These are phyloP conservation scores for Aotearoamyces nothofagi DNA, from an alignment of 2,329 filamentous ascomycete species.

Conservation along the genomic window DNA sequence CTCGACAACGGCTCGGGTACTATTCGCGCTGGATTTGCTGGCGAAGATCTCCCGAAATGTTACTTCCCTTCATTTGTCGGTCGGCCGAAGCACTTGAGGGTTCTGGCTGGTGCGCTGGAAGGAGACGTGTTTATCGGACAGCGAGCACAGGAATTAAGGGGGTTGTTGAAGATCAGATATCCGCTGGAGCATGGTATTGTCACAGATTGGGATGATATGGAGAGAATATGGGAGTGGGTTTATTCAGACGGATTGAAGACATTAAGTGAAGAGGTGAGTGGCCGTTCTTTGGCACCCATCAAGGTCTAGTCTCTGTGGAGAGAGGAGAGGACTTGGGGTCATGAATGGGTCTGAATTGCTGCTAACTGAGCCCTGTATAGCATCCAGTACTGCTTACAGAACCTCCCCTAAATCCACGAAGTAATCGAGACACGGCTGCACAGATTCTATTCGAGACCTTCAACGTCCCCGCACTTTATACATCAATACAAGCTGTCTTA, in stretches of 20 bases:
- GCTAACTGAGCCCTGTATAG: conserved; percentile 23
- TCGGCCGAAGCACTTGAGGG: conserved; percentile 84
- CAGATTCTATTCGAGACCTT: conserved; percentile 98
- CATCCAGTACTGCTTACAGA: conserved; percentile 95
- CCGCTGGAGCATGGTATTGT: conserved; percentile 96
- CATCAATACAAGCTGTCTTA: conserved; percentile 90
- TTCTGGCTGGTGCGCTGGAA: conserved; percentile 90
- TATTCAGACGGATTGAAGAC: conserved; percentile 95
- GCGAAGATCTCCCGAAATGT: conserved; percentile 90
- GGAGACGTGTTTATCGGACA: conserved; percentile 95
- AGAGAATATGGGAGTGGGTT: conserved; percentile 97
- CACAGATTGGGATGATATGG: conserved; percentile 99
- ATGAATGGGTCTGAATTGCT: conserved; percentile 2
- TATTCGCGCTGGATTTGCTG: conserved; percentile 91
- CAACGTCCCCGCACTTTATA: conserved; percentile 93
- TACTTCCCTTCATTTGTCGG: conserved; percentile 97
- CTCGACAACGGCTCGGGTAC: conserved; percentile 98
- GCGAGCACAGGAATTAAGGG: conserved; percentile 74
- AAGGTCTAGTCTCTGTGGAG: no score
- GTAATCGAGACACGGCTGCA: conserved; percentile 89
- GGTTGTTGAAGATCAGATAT: conserved; percentile 88
- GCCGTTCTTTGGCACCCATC: no score
- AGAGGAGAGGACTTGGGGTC: no score
- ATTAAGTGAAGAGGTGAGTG: conserved; percentile 77
- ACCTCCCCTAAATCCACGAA: conserved; percentile 84